Base-by-base conservation (phyloP, 257 asterid species). In the Jacaranda mimosifolia region DNA sequence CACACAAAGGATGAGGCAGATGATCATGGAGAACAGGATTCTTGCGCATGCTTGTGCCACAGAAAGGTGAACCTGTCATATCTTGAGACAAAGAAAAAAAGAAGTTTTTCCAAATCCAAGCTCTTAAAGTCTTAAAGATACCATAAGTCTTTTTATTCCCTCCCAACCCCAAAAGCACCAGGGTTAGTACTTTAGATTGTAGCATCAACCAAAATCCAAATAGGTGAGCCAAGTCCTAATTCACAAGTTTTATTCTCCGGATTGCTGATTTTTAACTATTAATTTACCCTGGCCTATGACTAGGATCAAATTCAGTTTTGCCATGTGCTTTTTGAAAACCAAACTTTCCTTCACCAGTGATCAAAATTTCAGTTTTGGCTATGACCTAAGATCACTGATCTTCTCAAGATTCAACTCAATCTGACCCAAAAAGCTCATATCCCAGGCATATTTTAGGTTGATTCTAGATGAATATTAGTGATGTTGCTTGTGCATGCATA, bases 261-360 rank as follows among this genome's bases (percentile, higher is more conserved):
- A 65, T 11, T 6, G 38, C 21, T 19, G 52, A 1, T 1, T 48
- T 62, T 13, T 13, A 39, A 4, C 66, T 52, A 36, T 3, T 67
- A n/a, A 26, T 26, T 68, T 83, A 86, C 90, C 90, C 90, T 49
- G 72, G 87, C 79, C 62, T 87, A 1, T 82, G 85, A 62, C 77
- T 73, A 38, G 88, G 88, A 26, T 26, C 32, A 26, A 26, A 26
- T 26, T 26, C 32, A 26, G 32, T 26, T 26, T 26, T 26, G 32
- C 32, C 32, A 26, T 26, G 32, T 26, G 32, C 32, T 26, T 2
- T 26, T 26, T 26, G 32, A 26, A 26, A 0, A 26, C 32, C 32
- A 26, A 26, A 26, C 1, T 26, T 26, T 26, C 32, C 32, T 26
- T 26, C 32, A 26, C 32, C 2, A 26, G 32, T 26, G 32, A 18